Evolutionary conservation across 2,329 filamentous ascomycete genomes (phyloP).

Genomic region (Paecilomyces variotii): DNA sequence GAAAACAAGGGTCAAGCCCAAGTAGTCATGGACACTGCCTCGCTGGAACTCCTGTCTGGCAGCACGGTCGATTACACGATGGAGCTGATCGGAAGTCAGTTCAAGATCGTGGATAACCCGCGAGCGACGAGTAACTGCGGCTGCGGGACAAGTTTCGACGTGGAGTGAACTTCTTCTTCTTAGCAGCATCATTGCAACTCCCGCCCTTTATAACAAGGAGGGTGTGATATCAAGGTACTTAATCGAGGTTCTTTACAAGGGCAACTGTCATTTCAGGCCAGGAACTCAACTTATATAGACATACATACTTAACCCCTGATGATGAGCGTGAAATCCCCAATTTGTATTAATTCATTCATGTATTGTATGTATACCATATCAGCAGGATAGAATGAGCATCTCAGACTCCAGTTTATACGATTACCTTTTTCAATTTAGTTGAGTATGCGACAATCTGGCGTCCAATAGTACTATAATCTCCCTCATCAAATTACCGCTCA

Average conservation of each 20-base stretch:
- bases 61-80: constrained; percentile 95
- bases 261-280: background rate
- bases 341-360: background rate
- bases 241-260: background rate
- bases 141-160: constrained; percentile 95
- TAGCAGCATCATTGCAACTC: background rate
- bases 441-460: too few relatives aligned
- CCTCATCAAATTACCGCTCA: too few relatives aligned
- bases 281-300: background rate
- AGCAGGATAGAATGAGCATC: background rate
- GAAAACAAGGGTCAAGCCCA: constrained; percentile 50
- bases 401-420: background rate
- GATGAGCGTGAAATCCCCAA: background rate
- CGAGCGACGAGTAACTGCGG: constrained; percentile 88
- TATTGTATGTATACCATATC: background rate
- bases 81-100: constrained; percentile 90
- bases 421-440: background rate
- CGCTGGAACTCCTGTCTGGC: constrained; percentile 78
- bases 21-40: constrained; percentile 80
- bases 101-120: constrained; percentile 93
- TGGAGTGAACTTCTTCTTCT: constrained; percentile 48
- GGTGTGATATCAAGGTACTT: background rate
- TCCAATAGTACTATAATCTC: too few relatives aligned
- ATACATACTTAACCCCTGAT: background rate
- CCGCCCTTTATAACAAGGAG: background rate